Evolutionary conservation across 1,284 basidiomycete species (phyloP), one percentile per base, ranked within the genome.

Genomic region (Singerocomus inundabilis): DNA sequence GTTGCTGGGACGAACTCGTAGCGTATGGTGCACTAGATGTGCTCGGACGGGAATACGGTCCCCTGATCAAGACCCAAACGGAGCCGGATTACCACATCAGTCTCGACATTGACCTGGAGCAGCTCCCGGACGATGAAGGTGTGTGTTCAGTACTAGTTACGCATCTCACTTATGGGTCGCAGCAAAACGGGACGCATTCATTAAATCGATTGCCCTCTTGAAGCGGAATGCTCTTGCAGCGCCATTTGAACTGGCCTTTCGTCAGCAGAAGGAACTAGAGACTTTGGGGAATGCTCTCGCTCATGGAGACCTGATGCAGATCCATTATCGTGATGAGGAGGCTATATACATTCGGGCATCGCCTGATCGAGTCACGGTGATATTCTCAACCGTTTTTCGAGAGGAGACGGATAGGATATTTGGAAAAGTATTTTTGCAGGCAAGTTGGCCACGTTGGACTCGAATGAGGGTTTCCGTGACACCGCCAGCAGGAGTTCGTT

Each of bases 341-440:
- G 94, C 92, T 8, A 97, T 99, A 70, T 99, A 95, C 69, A 81
- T 99, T 36, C 91, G 93, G 62, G 93, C 97, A 5, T 85, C 88
- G 38, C 81, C 85, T 45, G 97, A 99, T 77, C 88, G 97, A 53
- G 96, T 99, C 44, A 99, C 97, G 0, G 93, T 98, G 51, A 92
- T 98, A 62, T 99, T 99, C 73, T 94, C 91, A 5, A 99, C 97
- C 11, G 81, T 94, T 39, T 99, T 99, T 76, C 82, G 90, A 62
- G 97, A 99, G 63, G 97, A 99, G 72, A 98, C 96, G 6, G 97
- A 99, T 72, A 83, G 93, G 49, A 91, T 98, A 45, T 93, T 94
- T 67, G 97, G 97, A 24, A 94, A 94, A 64, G 91, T 99, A 6
- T 99, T 99, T 75, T 74, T 99, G 53, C 97, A 99, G 79, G 93